Conservation (phyloP, 1,284 basidiomycete genomes). For the Leccinum ponderosum region DNA sequence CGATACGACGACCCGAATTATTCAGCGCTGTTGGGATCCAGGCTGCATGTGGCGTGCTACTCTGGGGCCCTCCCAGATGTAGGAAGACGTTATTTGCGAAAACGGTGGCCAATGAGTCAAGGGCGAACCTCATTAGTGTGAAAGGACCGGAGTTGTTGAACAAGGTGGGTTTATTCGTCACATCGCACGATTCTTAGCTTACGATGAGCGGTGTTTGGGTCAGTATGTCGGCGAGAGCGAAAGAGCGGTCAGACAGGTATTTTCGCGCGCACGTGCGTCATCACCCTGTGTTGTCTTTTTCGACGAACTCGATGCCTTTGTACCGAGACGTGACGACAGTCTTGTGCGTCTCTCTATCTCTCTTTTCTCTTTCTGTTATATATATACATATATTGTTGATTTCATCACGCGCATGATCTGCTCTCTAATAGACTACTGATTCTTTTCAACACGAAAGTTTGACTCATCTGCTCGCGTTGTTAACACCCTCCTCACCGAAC, state of each 20-base stretch:
- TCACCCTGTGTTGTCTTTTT: slow-evolving; percentile 94
- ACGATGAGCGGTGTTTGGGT: neutral
- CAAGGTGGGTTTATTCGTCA: slow-evolving; percentile 61
- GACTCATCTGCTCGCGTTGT: slow-evolving; percentile 97
- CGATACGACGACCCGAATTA: slow-evolving; percentile 87
- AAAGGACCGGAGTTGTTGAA: slow-evolving; percentile 97
- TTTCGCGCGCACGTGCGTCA: slow-evolving; percentile 84
- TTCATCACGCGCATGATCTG: neutral
- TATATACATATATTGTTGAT: neutral
- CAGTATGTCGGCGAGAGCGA: slow-evolving; percentile 99
- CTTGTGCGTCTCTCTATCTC: slow-evolving; percentile 55
- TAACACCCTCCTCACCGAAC: slow-evolving; percentile 94
- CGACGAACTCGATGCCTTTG: slow-evolving; percentile 95
- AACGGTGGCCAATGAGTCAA: slow-evolving; percentile 93
- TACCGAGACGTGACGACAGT: slow-evolving; percentile 90
- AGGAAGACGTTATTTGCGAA: slow-evolving; percentile 96
- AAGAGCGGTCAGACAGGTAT: slow-evolving; percentile 91
- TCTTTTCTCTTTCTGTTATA: neutral
- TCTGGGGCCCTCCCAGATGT: slow-evolving; percentile 58
- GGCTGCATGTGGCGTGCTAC: neutral
- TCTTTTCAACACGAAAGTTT: slow-evolving; percentile 54
- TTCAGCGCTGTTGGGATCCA: slow-evolving; percentile 52
- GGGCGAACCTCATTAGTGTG: slow-evolving; percentile 96
- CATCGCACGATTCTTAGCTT: neutral
- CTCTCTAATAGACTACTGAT: neutral